phyloP scores from a whole-genome alignment of 768 basidiomycete species.

The Dacryopinax spathularia region DNA sequence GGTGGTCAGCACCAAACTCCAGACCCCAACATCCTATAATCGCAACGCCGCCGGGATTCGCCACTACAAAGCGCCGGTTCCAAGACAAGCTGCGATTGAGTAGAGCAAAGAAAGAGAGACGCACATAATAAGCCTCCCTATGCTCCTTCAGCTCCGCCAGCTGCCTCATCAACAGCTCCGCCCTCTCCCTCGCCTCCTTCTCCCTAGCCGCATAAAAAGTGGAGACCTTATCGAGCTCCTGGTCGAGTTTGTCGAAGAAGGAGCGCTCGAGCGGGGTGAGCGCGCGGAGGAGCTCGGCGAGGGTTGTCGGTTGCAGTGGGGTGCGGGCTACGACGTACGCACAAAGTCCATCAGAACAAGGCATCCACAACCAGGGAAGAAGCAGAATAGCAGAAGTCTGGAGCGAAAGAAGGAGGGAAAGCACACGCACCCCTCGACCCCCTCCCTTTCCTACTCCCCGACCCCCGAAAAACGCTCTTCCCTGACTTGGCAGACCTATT shows the following conservation, averaged over 20 bases:
- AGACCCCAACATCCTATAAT: not conserved
- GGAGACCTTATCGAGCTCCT: slow-evolving; percentile 72
- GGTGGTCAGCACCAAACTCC: not conserved
- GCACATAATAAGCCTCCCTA: slow-evolving; percentile 42
- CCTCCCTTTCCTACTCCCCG: not conserved
- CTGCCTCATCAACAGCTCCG: slow-evolving; percentile 44
- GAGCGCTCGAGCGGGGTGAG: slow-evolving; percentile 46
- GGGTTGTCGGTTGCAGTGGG: slow-evolving; percentile 4
- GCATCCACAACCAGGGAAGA: no score
- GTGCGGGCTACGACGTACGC: not conserved
- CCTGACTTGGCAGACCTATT: not conserved
- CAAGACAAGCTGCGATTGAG: not conserved
- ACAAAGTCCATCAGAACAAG: no score
- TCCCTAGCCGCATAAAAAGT: slow-evolving; percentile 65
- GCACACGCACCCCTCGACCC: no score
- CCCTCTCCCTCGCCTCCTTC: slow-evolving; percentile 36
- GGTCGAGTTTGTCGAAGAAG: slow-evolving; percentile 68
- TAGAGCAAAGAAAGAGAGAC: slow-evolving; percentile 10
- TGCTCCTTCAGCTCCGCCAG: slow-evolving; percentile 62
- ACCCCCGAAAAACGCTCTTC: not conserved
- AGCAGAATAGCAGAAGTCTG: no score
- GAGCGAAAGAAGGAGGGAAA: no score
- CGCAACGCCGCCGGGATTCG: not conserved
- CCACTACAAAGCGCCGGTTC: not conserved
- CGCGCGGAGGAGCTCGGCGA: slow-evolving; percentile 31